Base-by-base conservation (phyloP, 352 stramenopile species). In the Globisporangium mamillatum region DNA sequence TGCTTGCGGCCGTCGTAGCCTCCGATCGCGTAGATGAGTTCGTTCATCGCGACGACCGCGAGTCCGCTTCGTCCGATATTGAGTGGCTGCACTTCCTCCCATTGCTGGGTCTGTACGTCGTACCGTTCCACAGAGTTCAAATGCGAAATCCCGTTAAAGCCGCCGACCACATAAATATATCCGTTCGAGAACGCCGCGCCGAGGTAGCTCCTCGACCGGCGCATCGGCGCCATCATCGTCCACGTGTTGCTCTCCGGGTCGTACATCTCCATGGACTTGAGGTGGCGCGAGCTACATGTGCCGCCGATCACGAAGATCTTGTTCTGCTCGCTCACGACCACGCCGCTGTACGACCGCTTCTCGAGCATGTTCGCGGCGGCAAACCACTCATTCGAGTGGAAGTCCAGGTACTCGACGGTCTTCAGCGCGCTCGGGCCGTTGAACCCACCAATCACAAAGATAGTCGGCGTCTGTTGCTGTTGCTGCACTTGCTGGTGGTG, bases 391-490 rank as follows among this genome's bases (percentile, higher is more conserved):
- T 79, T 75, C 20, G 70, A 67, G 53, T 90, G 77, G 56, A 90
- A 89, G 54, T 93, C 85, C 6, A 93, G 66, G 55, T 84, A 88
- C 65, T 93, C 85, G 27, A 90, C 76, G 1, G 77, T 78, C 27
- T 82, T 79, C 14, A 91, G 63, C 25, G 82, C 79, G 1, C 72
- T 80, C 4, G 81, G 78, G 0, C 81, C 84, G 56, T 90, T 90
- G 41, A 90, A 89, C 0, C 85, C 85, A n/a, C 85, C 85, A 34
- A 92, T 80, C 3, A 77, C 85, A 60, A 92, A 89, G 64, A 91
- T 81, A 12, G 81, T 83, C 14, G 85, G 82, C 3, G 74, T 88
- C 36, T 71, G 50, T 22, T 65, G 46, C 12, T 38, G 60, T 16
- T 52, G 59, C 1, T 55, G 48, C 63, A 58, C 27, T 24, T 62